A percentile compares a stretch with the other conserved stretches of the same genome.
phyloP scores from a whole-genome alignment of 176 grass and related monocot species.

The Avena insularis region DNA sequence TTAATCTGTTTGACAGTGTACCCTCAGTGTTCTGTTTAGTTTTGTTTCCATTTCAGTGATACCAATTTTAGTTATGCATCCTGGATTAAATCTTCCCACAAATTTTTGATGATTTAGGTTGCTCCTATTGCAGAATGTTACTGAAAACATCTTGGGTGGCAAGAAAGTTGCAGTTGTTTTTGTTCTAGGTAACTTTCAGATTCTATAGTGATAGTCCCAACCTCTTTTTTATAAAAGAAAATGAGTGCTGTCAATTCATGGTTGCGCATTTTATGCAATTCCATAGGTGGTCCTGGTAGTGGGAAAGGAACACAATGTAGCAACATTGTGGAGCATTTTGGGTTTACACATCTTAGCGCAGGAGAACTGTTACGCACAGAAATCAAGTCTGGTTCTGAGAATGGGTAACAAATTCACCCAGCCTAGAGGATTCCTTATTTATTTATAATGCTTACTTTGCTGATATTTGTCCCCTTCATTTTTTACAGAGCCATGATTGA shows the following conservation, averaged over 20 bases:
- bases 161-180: constrained; percentile 53
- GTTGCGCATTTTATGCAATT: constrained; percentile 26
- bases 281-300: constrained; percentile 61
- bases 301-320: constrained; percentile 66
- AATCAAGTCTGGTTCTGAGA: constrained; percentile 66
- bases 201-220: constrained; percentile 16
- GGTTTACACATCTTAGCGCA: constrained; percentile 65
- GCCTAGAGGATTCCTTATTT: background rate
- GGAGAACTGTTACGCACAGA: constrained; percentile 63
- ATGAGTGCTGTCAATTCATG: background rate
- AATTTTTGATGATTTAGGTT: constrained; percentile 1
- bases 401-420: constrained; percentile 48
- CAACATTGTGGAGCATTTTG: constrained; percentile 65
- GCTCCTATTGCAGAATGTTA: constrained; percentile 44
- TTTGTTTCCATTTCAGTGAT: constrained; percentile 11
- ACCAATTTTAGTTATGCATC: constrained; percentile 6
- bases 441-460: background rate
- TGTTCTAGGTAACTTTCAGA: constrained; percentile 59
- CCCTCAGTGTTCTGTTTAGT: background rate
- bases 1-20: background rate
- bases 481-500: constrained; percentile 66
- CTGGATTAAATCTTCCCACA: background rate
- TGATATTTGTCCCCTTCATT: constrained; percentile 6
- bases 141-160: constrained; percentile 48
- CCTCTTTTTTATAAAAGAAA: background rate